phyloP scores from a whole-genome alignment of 371 early-diverging fungal species.

The Syncephalastrum racemosum region DNA sequence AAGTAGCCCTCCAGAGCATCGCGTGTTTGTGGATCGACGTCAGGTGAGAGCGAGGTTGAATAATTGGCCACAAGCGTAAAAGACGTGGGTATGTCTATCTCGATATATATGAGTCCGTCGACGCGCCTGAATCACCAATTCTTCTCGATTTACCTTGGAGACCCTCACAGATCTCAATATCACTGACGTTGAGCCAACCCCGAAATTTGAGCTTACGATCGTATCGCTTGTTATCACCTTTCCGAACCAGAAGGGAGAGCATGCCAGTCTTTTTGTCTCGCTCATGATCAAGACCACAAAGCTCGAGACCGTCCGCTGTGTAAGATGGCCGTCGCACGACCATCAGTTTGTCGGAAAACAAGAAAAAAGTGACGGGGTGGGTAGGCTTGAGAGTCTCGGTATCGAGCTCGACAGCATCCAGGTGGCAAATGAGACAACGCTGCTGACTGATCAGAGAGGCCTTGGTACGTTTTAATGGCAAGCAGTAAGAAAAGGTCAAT shows the following conservation, averaged over 20 bases:
- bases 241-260: conserved; percentile 12
- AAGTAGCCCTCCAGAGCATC: conserved; percentile 21
- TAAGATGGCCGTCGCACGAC: conserved; percentile 39
- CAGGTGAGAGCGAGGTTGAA: background rate
- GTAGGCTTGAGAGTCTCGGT: conserved; percentile 20
- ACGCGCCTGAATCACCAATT: background rate
- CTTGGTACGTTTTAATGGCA: conserved; percentile 12
- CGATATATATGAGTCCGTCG: no score
- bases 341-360: conserved; percentile 48
- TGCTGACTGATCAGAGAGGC: conserved; percentile 45
- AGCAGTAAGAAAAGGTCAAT: background rate
- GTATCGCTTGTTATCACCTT: conserved; percentile 11
- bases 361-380: conserved; percentile 41
- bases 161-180: conserved; percentile 42
- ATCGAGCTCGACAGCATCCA: conserved; percentile 43
- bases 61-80: conserved; percentile 13
- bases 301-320: conserved; percentile 20
- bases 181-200: conserved; percentile 42
- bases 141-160: conserved; percentile 25
- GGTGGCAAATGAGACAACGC: conserved; percentile 33
- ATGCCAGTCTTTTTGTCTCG: conserved; percentile 11
- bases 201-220: conserved; percentile 37
- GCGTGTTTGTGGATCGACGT: conserved; percentile 19
- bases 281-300: conserved; percentile 26
- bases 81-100: conserved; percentile 12